Percentiles rank a stretch among this genome's conserved stretches.
These are phyloP conservation scores for Penicillium sp. DNA, from an alignment of 2,329 filamentous ascomycete species.

Conservation along the genomic window DNA sequence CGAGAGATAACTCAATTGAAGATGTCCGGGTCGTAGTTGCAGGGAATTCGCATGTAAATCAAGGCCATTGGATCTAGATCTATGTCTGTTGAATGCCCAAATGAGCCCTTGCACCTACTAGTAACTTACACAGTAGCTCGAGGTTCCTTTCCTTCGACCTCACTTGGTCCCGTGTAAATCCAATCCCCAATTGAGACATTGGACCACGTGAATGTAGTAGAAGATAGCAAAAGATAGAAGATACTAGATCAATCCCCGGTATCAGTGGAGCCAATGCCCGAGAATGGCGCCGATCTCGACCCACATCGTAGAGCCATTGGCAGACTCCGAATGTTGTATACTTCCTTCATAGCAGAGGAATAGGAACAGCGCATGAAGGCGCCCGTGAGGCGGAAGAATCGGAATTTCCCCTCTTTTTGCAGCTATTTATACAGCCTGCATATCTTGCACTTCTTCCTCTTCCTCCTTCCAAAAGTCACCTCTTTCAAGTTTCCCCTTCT, in stretches of 20 bases:
- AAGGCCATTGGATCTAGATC: background rate
- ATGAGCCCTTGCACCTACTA: background rate
- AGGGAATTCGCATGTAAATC: background rate
- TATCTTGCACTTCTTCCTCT: background rate
- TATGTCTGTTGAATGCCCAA: background rate
- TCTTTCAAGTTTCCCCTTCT: background rate
- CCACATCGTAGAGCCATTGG: background rate
- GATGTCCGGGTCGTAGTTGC: background rate
- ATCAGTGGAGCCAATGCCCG: background rate
- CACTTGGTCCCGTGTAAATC: slow-evolving; percentile 1
- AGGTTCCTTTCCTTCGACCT: background rate
- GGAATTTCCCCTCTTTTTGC: background rate
- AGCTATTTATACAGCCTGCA: background rate
- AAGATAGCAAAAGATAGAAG: background rate
- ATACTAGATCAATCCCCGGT: background rate
- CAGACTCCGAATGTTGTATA: background rate
- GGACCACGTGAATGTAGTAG: background rate
- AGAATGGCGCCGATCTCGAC: slow-evolving; percentile 1
- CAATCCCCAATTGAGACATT: background rate
- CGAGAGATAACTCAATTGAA: background rate
- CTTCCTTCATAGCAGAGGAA: slow-evolving; percentile 1
- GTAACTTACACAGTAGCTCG: background rate
- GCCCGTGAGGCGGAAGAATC: background rate
- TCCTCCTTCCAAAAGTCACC: background rate
- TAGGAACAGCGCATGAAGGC: background rate